phyloP scores from a whole-genome alignment of 148 eudicot genomes.

The Silene conica region DNA sequence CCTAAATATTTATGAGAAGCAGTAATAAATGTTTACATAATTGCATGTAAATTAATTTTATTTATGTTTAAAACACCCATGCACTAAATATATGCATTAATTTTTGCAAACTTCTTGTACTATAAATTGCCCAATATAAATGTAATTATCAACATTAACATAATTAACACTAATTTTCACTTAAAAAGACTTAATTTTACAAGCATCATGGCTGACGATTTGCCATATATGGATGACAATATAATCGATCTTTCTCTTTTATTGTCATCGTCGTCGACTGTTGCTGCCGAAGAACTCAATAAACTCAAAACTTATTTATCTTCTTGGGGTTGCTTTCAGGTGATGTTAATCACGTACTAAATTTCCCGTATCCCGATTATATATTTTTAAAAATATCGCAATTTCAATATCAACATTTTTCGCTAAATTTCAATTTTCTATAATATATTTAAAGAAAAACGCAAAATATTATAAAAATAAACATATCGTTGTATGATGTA shows the following conservation, averaged over 20 bases:
- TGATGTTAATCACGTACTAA: not conserved
- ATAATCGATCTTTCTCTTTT: slow-evolving; percentile 33
- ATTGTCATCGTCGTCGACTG: slow-evolving; percentile 15
- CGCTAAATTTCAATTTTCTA: too few relatives aligned
- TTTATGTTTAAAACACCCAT: not conserved
- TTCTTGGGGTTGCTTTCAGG: slow-evolving; percentile 59
- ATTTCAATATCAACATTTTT: too few relatives aligned
- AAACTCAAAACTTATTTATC: slow-evolving; percentile 34
- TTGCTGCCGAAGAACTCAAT: slow-evolving; percentile 16
- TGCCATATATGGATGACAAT: slow-evolving; percentile 33
- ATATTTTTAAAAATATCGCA: too few relatives aligned
- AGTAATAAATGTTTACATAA: not conserved
- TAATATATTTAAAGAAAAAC: too few relatives aligned
- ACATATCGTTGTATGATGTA: too few relatives aligned
- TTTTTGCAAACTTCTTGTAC: too few relatives aligned
- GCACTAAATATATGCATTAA: not conserved
- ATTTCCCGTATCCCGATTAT: too few relatives aligned
- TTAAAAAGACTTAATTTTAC: not conserved
- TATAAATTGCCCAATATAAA: not conserved
- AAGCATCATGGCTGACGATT: slow-evolving; percentile 17
- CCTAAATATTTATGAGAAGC: too few relatives aligned
- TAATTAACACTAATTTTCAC: too few relatives aligned
- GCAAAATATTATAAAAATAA: too few relatives aligned
- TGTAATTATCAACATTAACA: not conserved
- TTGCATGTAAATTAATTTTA: not conserved